Base-by-base conservation (phyloP, 116 monocot species). In the Trichopus zeylanicus region DNA sequence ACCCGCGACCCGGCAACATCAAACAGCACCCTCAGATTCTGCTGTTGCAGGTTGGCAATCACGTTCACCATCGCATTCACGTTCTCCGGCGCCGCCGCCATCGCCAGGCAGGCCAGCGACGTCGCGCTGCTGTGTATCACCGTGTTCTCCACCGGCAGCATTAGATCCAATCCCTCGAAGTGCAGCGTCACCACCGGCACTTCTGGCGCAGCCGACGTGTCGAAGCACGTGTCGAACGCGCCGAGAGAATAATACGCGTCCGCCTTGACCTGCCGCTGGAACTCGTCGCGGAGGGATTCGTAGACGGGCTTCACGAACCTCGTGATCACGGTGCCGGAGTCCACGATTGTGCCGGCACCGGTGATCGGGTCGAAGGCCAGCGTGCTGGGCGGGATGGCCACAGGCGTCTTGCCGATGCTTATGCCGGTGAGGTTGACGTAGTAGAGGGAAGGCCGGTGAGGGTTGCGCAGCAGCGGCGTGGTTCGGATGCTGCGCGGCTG, bases 311-410 rank as follows among this genome's bases (percentile, higher is more conserved):
- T 23, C 12, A 91, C 91, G 63, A 90, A 87, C 4, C 95, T 59
- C 26, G 94, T 75, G 48, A 94, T 86, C 13, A 94, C 89, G 7
- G 94, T 94, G 8, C 94, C 93, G 25, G 93, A 85, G 70, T 93
- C 93, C 7, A 85, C 64, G n/a, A 85, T 51, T 3, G 85, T 80
- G 12, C 85, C 85, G 21, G 76, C 85, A 3, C 85, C 85, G 10
- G 76, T 70, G 34, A 51, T 26, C 10, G 80, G 72, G 54, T 85
- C 64, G 61, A 85, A 85, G 5, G 60, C 60, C 20, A 80, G 72
- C 0, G 67, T 33, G 15, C 46, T 60, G 2, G 73, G 63, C 11
- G 65, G 56, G 9, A 71, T 63, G 0, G 28, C 27, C 51, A 80
- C 56, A 5, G 4, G 42, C 0, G 64, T 73, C 12, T 57, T 54